Evolutionary conservation across 148 eudicot genomes (phyloP), one percentile per base, ranked within the genome.

Genomic region (Spergularia bocconei): DNA sequence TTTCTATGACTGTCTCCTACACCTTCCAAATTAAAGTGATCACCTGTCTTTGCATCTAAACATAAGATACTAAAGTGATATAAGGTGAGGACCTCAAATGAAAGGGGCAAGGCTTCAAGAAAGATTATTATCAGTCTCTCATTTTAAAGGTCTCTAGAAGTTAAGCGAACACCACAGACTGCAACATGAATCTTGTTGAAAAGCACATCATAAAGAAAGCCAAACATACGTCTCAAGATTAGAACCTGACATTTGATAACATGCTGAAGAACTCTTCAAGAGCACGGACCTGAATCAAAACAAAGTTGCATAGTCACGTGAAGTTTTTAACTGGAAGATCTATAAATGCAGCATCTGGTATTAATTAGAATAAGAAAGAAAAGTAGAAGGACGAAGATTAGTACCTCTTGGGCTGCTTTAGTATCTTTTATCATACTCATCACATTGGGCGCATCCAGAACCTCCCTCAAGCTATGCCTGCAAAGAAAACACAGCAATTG

Each of bases 391-490:
- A 1, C 1, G 11, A 19, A 63, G 29, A 15, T 58, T 44, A n/a
- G 48, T 19, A 93, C 98, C 98, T 95, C 98, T 82, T 90, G 85
- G 53, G 98, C 98, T 79, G 98, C 98, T 82, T 95, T 95, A 69
- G 97, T 92, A 85, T 95, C 96, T 82, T 95, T 95, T 52, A 95
- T 92, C 89, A 95, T 86, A 84, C 81, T 92, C 98, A 89, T 86
- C 51, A 95, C 96, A 78, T 86, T 92, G 77, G 98, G 98, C 51
- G 97, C 98, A 84, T 95, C 98, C 77, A 95, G 73, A 69, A 92
- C 98, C 84, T 95, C 98, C 87, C 81, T 90, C 83, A 95, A 84
- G 85, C 97, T 95, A 87, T 95, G 98, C 84, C 98, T 94, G 88
- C 33, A 38, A 29, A 82, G 39, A 70, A 51, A 14, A 63, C 54